phyloP scores from a whole-genome alignment of 2,329 filamentous ascomycete genomes.

The Dactylellina drechsleri region DNA sequence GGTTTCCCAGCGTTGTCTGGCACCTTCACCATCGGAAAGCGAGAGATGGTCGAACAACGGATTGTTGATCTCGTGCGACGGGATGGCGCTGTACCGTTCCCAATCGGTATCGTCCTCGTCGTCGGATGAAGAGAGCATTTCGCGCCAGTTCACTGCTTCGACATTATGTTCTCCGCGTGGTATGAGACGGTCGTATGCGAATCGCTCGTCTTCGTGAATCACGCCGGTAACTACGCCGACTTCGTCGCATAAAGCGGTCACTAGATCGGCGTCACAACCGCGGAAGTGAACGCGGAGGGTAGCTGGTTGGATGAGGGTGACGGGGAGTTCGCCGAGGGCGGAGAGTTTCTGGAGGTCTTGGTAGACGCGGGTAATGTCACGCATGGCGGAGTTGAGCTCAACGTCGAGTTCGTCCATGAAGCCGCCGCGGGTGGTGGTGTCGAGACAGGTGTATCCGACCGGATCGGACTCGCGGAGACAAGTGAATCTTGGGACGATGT shows the following conservation, averaged over 20 bases:
- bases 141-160: slow-evolving; percentile 44
- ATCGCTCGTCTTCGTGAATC: slow-evolving; percentile 75
- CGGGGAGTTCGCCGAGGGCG: slow-evolving; percentile 81
- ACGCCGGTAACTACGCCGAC: slow-evolving; percentile 83
- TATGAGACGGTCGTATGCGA: slow-evolving; percentile 55
- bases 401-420: slow-evolving; percentile 85
- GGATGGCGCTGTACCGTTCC: slow-evolving; percentile 48
- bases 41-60: slow-evolving; percentile 40
- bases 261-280: slow-evolving; percentile 83
- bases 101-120: slow-evolving; percentile 45
- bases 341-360: slow-evolving; percentile 83
- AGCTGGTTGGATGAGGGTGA: slow-evolving; percentile 73
- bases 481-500: slow-evolving; percentile 86
- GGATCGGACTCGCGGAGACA: slow-evolving; percentile 77
- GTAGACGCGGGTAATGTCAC: slow-evolving; percentile 81
- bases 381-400: slow-evolving; percentile 86
- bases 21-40: slow-evolving; percentile 19
- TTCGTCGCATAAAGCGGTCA: slow-evolving; percentile 86
- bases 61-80: slow-evolving; percentile 51
- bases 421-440: slow-evolving; percentile 71
- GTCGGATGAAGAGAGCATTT: slow-evolving; percentile 48
- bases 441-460: slow-evolving; percentile 71
- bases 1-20: slow-evolving; percentile 34
- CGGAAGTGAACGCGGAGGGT: slow-evolving; percentile 86
- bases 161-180: slow-evolving; percentile 18